These are phyloP conservation scores for Colletotrichum australisinense DNA, from an alignment of 2,329 filamentous ascomycete species.

Conservation along the genomic window DNA sequence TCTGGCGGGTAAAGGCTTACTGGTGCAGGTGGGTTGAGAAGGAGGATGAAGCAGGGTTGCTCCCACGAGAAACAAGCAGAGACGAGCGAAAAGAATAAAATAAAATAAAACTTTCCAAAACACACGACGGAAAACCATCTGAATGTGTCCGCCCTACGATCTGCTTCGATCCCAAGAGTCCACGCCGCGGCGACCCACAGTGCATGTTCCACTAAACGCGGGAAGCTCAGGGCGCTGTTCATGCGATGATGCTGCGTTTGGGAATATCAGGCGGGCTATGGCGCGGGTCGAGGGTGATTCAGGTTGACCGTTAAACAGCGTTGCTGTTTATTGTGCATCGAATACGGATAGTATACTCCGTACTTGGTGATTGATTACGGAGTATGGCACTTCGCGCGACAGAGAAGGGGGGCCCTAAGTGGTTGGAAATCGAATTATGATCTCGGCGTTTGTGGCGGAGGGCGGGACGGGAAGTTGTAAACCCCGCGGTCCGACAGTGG, in stretches of 20 bases:
- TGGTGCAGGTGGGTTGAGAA: not conserved
- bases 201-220: constrained; percentile 19
- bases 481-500: constrained; percentile 25
- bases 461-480: constrained; percentile 31
- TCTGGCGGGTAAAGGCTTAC: not conserved
- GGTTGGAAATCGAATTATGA: constrained; percentile 31
- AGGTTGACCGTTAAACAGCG: not conserved
- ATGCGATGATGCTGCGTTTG: constrained; percentile 26
- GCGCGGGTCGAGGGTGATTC: not conserved
- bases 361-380: not conserved
- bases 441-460: constrained; percentile 32
- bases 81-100: too few relatives aligned
- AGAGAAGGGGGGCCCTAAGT: not conserved
- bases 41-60: not conserved
- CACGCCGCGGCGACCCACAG: not conserved
- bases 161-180: constrained; percentile 11
- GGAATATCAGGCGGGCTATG: not conserved
- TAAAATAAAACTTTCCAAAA: not conserved
- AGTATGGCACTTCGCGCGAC: not conserved
- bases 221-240: constrained; percentile 26
- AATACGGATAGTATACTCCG: too few relatives aligned
- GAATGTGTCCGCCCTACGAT: constrained; percentile 22
- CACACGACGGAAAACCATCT: constrained; percentile 15
- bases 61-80: not conserved
- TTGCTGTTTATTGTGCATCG: not conserved